phyloP scores from a whole-genome alignment of 139 green algal genomes.

The Raphidocelis subcapitata region DNA sequence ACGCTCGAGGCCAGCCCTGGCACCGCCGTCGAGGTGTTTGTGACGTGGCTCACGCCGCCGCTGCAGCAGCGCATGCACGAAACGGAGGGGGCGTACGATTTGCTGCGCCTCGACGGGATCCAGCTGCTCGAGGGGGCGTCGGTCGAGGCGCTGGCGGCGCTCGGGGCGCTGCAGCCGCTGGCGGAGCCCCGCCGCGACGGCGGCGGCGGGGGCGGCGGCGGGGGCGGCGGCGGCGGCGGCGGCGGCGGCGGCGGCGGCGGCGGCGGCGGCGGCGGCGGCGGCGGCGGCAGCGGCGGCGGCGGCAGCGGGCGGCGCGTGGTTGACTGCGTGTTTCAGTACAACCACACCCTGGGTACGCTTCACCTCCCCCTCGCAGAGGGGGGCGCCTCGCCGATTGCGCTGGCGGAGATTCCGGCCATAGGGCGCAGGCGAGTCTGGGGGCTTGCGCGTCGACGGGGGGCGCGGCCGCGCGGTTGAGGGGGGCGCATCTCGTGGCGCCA shows the following conservation, averaged over 20 bases:
- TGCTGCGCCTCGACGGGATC: constrained; percentile 36
- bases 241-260: background rate
- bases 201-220: background rate
- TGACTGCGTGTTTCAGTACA: constrained; percentile 47
- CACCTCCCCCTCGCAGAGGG: constrained; percentile 30
- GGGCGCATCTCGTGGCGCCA: background rate
- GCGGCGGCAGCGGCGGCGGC: constrained; percentile 1
- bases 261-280: background rate
- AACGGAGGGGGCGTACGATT: constrained; percentile 61
- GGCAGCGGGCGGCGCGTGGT: background rate
- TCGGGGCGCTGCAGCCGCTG: background rate
- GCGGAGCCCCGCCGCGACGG: background rate
- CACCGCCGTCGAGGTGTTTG: constrained; percentile 40
- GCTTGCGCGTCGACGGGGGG: background rate
- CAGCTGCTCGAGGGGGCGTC: constrained; percentile 40
- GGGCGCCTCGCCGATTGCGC: constrained; percentile 24
- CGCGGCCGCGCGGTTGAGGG: background rate
- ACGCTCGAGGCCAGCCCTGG: constrained; percentile 56
- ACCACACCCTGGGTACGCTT: constrained; percentile 53
- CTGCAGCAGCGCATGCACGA: constrained; percentile 55
- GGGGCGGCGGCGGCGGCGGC: background rate
- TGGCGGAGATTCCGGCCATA: constrained; percentile 39
- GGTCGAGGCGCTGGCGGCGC: constrained; percentile 31
- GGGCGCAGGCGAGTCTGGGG: background rate
- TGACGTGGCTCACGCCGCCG: constrained; percentile 47